Conservation (phyloP, 257 asterid genomes). For the Ligustrum vulgare region DNA sequence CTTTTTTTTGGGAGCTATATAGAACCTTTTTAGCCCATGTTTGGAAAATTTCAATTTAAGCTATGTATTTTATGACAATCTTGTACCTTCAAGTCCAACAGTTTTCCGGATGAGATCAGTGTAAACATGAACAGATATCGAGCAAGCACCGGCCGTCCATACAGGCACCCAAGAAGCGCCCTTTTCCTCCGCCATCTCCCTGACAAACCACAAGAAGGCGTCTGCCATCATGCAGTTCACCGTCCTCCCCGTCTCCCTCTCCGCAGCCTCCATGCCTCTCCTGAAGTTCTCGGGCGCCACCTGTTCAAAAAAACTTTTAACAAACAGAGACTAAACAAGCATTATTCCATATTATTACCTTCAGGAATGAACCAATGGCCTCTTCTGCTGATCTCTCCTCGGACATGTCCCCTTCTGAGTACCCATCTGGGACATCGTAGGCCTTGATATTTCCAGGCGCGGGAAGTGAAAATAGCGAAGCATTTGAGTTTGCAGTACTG, state of each 20-base stretch:
- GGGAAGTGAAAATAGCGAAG: too few relatives aligned
- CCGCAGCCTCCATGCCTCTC: slow-evolving; percentile 32
- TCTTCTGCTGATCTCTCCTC: slow-evolving; percentile 30
- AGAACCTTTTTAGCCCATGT: too few relatives aligned
- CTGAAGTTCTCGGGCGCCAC: slow-evolving; percentile 39
- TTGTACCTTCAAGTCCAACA: not conserved
- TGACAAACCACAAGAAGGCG: slow-evolving; percentile 51
- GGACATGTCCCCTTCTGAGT: slow-evolving; percentile 29
- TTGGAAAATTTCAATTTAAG: too few relatives aligned
- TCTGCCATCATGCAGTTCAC: slow-evolving; percentile 51
- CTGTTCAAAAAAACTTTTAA: too few relatives aligned
- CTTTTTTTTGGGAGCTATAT: too few relatives aligned
- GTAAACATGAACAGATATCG: slow-evolving; percentile 43
- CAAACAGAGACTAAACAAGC: too few relatives aligned
- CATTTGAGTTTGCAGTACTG: too few relatives aligned
- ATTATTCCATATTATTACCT: too few relatives aligned
- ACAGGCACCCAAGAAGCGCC: slow-evolving; percentile 49
- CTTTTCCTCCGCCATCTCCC: slow-evolving; percentile 36
- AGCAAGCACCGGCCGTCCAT: slow-evolving; percentile 48
- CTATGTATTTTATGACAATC: too few relatives aligned
- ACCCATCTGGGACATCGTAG: slow-evolving; percentile 39
- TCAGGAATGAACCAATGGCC: slow-evolving; percentile 38
- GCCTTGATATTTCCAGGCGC: not conserved
- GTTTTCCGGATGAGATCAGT: slow-evolving; percentile 37
- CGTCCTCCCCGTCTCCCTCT: slow-evolving; percentile 33